These are phyloP conservation scores for Thermomyces lanuginosus DNA, from an alignment of 2,329 filamentous ascomycete species.

Conservation along the genomic window DNA sequence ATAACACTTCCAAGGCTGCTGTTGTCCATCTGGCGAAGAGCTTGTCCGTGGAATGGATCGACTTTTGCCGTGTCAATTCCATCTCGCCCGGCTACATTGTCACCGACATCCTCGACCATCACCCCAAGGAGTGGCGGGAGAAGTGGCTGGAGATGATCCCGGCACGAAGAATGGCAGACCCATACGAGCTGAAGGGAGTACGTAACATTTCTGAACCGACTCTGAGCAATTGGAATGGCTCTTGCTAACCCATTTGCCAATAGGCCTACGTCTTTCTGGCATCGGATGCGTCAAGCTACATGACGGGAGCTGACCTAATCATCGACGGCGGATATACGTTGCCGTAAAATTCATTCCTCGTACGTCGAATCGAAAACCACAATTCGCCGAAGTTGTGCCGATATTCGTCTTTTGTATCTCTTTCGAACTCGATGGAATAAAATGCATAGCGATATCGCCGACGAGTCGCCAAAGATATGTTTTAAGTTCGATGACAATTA, in stretches of 20 bases:
- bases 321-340: slow-evolving; percentile 33
- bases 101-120: slow-evolving; percentile 22
- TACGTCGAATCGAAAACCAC: no score
- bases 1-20: slow-evolving; percentile 23
- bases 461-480: no score
- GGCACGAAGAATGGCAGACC: slow-evolving; percentile 20
- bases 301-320: slow-evolving; percentile 32
- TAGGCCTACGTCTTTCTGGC: slow-evolving; percentile 30
- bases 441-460: no score
- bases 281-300: slow-evolving; percentile 32
- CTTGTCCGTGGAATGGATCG: slow-evolving; percentile 24
- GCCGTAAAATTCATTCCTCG: slow-evolving; percentile 8
- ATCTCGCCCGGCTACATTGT: slow-evolving; percentile 27
- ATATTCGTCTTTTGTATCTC: no score
- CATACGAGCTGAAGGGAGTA: slow-evolving; percentile 25
- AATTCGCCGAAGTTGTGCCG: no score
- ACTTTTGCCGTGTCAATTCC: slow-evolving; percentile 25
- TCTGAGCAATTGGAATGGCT: not conserved
- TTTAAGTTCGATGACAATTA: no score
- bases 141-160: slow-evolving; percentile 27
- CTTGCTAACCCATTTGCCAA: not conserved
- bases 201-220: slow-evolving; percentile 1
- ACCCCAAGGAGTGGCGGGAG: slow-evolving; percentile 21
- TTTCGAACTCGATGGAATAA: no score
- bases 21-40: slow-evolving; percentile 24